Base-by-base conservation (phyloP, 2,329 filamentous ascomycete genomes). In the Arthrobotrys sinensis region DNA sequence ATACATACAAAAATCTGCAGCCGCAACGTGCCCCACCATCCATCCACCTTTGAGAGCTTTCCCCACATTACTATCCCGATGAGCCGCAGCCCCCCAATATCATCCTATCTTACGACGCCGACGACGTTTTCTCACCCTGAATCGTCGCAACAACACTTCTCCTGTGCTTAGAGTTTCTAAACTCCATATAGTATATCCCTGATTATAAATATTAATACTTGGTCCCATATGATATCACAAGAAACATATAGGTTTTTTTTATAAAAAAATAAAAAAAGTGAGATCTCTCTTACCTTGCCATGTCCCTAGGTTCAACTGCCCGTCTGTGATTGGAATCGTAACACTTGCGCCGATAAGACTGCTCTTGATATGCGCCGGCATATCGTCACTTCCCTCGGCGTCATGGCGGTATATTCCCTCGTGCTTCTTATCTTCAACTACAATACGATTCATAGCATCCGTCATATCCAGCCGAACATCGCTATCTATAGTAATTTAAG, bases 361-460 rank as follows among this genome's bases (percentile, higher is more conserved):
- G 73, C 91, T 93, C 86, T 99, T 99, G 84, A 99, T 91, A 85
- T 99, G 96, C 76, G 94, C 94, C 43, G 96, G 96, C 93, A 98
- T 97, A 85, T 98, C 96, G 86, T 99, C 96, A 64, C 86, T 85
- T 0, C 96, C 96, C 87, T 97, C 96, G 0, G 91, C 94, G 82
- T 89, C 90, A 85, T 99, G 96, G 50, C 93, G 87, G 85, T 98
- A 99, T 53, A 98, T 84, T 7, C 89, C 87, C 84, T 90, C 87
- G 2, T 91, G 91, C 83, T 91, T 91, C 24, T 88, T 88, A 69
- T 96, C 94, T 82, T 93, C 92, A 0, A 94, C 94, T 48, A 91
- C 96, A 82, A 99, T 92, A 52, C 94, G 88, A 85, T 99, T 95
- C 80, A 99, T 87, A 55, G 95, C 93, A 86, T 97, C 93, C 83